These are phyloP conservation scores for Phytopythium kandeliae DNA, from an alignment of 352 stramenopile species.

Conservation along the genomic window DNA sequence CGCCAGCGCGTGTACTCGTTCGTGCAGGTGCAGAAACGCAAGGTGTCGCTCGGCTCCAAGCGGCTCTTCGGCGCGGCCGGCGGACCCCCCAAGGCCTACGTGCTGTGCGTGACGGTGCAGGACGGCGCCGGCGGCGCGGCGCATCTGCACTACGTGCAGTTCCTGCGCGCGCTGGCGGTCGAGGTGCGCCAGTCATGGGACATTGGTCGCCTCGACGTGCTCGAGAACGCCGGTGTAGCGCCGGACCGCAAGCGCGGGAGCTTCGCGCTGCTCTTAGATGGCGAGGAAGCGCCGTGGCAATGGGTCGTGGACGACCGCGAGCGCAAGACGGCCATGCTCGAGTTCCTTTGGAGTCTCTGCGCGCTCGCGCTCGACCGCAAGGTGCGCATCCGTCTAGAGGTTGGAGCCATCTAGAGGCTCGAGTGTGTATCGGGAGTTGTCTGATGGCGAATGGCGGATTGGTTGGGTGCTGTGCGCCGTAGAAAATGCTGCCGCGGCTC, in stretches of 20 bases:
- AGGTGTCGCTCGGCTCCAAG: conserved; percentile 42
- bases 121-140: conserved; percentile 17
- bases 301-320: conserved; percentile 59
- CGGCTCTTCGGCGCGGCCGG: conserved; percentile 36
- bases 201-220: conserved; percentile 37
- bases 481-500: conserved; percentile 43
- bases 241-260: conserved; percentile 43
- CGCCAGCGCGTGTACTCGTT: conserved; percentile 53
- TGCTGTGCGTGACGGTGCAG: conserved; percentile 59
- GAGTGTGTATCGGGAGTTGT: neutral
- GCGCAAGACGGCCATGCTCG: conserved; percentile 45
- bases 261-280: conserved; percentile 50
- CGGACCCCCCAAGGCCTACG: conserved; percentile 44
- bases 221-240: conserved; percentile 53
- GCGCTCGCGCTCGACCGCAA: conserved; percentile 48
- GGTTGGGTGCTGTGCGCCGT: no score
- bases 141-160: conserved; percentile 58
- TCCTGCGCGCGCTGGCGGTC: conserved; percentile 61
- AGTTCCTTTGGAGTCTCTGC: conserved; percentile 73
- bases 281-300: conserved; percentile 38
- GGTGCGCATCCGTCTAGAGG: conserved; percentile 10
- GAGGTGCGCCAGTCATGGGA: conserved; percentile 62
- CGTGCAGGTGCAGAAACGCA: conserved; percentile 64
- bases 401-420: neutral
- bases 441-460: neutral